Base-by-base conservation (phyloP, 2,329 filamentous ascomycete genomes). In the Penicillium sp. region DNA sequence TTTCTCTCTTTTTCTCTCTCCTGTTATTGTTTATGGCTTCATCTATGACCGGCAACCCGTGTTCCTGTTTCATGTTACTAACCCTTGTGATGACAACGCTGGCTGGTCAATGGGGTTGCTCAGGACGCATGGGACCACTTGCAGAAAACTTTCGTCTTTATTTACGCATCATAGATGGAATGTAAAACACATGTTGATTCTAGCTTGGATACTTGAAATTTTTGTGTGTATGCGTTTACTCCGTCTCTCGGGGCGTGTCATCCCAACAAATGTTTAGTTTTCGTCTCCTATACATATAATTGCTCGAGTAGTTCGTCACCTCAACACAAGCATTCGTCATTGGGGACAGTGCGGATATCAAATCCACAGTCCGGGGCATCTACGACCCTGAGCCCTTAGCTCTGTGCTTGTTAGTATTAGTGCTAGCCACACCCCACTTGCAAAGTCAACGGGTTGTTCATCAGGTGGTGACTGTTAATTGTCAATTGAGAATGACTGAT, bases 151-250 rank as follows among this genome's bases (percentile, higher is more conserved):
- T 66, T 70, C 66, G 70, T 69, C 61, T 70, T 69, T 64, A 46
- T 70, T 71, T 71, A 73, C 64, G 70, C 73, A 74, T 75, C 69
- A 75, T 77, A 76, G 74, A 76, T 69, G 72, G 71, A 75, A 75
- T 77, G 74, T 76, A 76, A 76, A 76, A 75, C 71, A 74, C 49
- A 60, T 66, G 71, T 66, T 62, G 49, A 53, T 54, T 48, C 17
- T 60, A 7, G 47, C 35, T 41, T 41, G 15, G 15, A 9, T 5
- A 41, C 15, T 41, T 41, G 11, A 26, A 6, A 26, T 26, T 26
- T 26, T 26, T 26, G 26, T 26, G 26, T 26, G 3, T 26, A 26
- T 26, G 26, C 26, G 26, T 26, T 26, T 26, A 26, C 26, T 26
- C 26, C 26, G 26, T 5, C 26, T 26, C 26, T 26, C 5, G 26